phyloP scores from a whole-genome alignment of 2,329 filamentous ascomycete species.

The Fusarium torreyae region DNA sequence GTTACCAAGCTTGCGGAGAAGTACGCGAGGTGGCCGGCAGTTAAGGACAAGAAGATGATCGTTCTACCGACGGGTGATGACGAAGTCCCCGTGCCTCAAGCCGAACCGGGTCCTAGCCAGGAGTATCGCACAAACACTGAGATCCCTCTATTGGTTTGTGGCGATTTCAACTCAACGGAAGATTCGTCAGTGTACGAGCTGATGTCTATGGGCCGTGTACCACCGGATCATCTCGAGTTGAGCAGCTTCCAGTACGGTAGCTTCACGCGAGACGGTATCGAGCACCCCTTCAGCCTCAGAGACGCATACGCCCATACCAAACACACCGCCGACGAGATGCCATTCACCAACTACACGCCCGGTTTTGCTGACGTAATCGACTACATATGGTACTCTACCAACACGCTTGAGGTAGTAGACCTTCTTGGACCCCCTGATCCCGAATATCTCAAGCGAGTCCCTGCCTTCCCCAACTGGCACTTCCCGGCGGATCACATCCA shows the following conservation, averaged over 20 bases:
- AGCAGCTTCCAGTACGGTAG: conserved; percentile 89
- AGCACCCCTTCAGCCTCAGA: conserved; percentile 93
- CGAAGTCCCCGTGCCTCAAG: conserved; percentile 63
- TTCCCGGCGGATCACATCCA: conserved; percentile 95
- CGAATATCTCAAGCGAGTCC: conserved; percentile 87
- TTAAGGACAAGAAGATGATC: conserved; percentile 82
- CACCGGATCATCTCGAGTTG: conserved; percentile 85
- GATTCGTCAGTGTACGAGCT: conserved; percentile 94
- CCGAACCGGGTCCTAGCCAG: conserved; percentile 83
- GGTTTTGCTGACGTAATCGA: conserved; percentile 94
- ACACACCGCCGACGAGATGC: conserved; percentile 85
- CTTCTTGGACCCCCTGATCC: conserved; percentile 89
- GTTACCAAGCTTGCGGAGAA: conserved; percentile 88
- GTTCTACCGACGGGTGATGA: conserved; percentile 63
- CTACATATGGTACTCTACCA: conserved; percentile 98
- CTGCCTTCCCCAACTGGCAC: conserved; percentile 94
- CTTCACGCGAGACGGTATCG: conserved; percentile 92
- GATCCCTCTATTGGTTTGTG: conserved; percentile 91
- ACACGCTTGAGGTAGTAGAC: conserved; percentile 85
- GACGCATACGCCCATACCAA: conserved; percentile 89
- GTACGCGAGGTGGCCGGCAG: conserved; percentile 83
- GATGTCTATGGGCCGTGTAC: conserved; percentile 83
- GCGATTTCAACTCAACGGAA: conserved; percentile 93
- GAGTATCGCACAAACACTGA: conserved; percentile 89
- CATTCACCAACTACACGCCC: conserved; percentile 97